These are phyloP conservation scores for Mucor saturninus DNA, from an alignment of 371 early-diverging fungal genomes.

Conservation along the genomic window DNA sequence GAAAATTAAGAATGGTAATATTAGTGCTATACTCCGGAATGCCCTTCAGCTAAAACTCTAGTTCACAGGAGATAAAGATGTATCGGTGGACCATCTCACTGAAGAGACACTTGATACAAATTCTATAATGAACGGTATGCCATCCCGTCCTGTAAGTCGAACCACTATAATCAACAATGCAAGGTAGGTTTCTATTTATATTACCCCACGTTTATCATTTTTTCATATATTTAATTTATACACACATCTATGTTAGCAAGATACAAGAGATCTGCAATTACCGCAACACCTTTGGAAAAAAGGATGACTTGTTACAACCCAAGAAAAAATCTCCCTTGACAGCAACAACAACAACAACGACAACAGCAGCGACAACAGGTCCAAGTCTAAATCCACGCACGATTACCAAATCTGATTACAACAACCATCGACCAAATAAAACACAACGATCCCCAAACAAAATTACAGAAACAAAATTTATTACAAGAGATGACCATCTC, in stretches of 20 bases:
- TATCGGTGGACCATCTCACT: conserved; percentile 20
- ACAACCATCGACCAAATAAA: neutral
- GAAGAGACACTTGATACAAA: conserved; percentile 22
- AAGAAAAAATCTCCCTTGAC: neutral
- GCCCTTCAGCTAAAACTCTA: neutral
- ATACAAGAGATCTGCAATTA: conserved; percentile 12
- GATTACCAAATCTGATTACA: neutral
- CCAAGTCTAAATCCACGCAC: neutral
- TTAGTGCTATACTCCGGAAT: conserved; percentile 4
- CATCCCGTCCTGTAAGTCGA: conserved; percentile 14
- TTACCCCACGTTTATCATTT: neutral
- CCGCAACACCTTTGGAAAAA: neutral
- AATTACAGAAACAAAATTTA: too few relatives aligned
- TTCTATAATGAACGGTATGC: conserved; percentile 17
- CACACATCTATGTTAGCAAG: neutral
- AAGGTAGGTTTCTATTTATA: conserved; percentile 6
- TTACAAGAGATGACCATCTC: too few relatives aligned
- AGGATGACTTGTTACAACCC: neutral
- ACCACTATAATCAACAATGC: conserved; percentile 15
- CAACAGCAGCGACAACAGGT: neutral
- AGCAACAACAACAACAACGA: neutral
- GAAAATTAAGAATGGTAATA: conserved; percentile 14
- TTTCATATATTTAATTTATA: neutral
- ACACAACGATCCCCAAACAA: neutral
- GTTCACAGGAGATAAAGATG: conserved; percentile 21